These are phyloP conservation scores for Prunus persica DNA, from an alignment of 306 rosid genomes.

Conservation along the genomic window DNA sequence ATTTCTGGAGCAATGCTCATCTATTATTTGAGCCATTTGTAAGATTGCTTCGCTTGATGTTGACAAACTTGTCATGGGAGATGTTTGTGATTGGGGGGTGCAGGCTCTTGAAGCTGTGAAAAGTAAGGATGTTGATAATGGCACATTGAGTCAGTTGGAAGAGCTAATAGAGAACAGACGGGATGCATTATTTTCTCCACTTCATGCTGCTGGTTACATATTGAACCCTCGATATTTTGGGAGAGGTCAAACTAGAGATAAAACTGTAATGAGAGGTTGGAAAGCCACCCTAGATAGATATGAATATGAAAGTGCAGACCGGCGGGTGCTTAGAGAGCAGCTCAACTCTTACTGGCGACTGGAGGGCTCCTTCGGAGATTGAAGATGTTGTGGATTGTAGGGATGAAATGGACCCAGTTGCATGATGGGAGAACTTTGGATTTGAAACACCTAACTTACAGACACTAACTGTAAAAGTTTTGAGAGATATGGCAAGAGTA, in stretches of 20 bases:
- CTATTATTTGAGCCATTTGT: conserved; percentile 43
- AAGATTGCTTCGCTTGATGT: conserved; percentile 34
- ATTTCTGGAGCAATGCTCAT: conserved; percentile 42
- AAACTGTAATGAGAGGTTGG: conserved; percentile 59
- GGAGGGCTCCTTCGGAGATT: conserved; percentile 45
- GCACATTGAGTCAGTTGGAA: conserved; percentile 39
- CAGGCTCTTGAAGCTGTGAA: conserved; percentile 42
- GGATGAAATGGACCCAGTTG: conserved; percentile 43
- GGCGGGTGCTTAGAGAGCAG: conserved; percentile 53
- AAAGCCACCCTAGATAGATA: conserved; percentile 48
- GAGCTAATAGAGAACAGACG: conserved; percentile 50
- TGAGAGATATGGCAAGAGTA: conserved; percentile 44
- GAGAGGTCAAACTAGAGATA: conserved; percentile 52
- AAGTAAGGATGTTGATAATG: conserved; percentile 31
- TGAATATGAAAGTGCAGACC: conserved; percentile 33
- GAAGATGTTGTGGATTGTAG: conserved; percentile 48
- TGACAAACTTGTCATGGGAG: conserved; percentile 48
- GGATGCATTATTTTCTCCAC: conserved; percentile 54
- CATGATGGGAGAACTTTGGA: conserved; percentile 68
- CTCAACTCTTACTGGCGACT: conserved; percentile 52
- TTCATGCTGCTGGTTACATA: conserved; percentile 55
- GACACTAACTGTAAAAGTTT: conserved; percentile 50
- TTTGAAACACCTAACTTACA: conserved; percentile 42
- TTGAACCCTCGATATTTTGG: conserved; percentile 51
- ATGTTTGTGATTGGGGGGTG: conserved; percentile 49